A percentile compares a stretch with the other conserved stretches of the same genome.
These are phyloP conservation scores for Lasiodiplodia theobromae DNA, from an alignment of 2,329 filamentous ascomycete species.

Conservation along the genomic window DNA sequence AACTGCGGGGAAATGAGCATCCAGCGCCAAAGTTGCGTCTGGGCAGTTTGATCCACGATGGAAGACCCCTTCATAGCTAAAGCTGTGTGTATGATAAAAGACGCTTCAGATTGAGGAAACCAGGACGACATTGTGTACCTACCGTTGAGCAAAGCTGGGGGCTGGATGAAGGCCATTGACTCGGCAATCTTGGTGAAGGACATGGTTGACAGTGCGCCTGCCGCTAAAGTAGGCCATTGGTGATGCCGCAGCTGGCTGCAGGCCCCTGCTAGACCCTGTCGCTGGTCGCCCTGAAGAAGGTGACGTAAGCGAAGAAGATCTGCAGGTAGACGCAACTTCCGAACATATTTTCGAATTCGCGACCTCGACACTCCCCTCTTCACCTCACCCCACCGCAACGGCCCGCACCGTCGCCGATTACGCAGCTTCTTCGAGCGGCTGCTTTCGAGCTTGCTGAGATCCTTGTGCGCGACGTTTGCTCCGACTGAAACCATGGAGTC, in stretches of 20 bases:
- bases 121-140: neutral
- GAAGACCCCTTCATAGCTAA: too few relatives aligned
- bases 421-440: neutral
- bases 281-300: constrained; percentile 14
- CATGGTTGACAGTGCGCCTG: neutral
- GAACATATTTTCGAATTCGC: constrained; percentile 29
- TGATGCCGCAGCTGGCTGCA: constrained; percentile 4
- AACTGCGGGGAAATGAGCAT: neutral
- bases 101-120: too few relatives aligned
- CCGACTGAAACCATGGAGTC: constrained; percentile 15
- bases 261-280: neutral
- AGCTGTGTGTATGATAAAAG: too few relatives aligned
- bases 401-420: neutral
- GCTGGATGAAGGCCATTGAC: neutral
- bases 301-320: constrained; percentile 27
- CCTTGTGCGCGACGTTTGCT: neutral
- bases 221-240: too few relatives aligned
- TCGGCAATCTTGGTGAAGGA: neutral
- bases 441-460: neutral
- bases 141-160: neutral
- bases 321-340: constrained; percentile 23
- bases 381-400: constrained; percentile 6
- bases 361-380: constrained; percentile 1
- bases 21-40: too few relatives aligned
- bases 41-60: too few relatives aligned